These are phyloP conservation scores for Microcyclosporella mali DNA, from an alignment of 2,329 filamentous ascomycete species.

Conservation along the genomic window DNA sequence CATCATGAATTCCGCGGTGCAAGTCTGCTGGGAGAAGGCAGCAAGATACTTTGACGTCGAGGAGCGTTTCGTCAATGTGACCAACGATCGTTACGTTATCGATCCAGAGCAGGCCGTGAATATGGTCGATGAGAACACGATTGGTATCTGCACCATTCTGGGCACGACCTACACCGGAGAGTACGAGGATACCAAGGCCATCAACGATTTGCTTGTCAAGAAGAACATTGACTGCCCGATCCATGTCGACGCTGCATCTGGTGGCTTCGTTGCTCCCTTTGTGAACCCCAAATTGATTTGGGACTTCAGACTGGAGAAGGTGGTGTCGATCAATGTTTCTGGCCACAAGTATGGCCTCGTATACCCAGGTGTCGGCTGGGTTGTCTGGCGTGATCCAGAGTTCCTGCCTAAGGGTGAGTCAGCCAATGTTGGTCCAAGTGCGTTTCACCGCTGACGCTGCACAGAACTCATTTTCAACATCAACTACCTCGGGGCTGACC, in stretches of 20 bases:
- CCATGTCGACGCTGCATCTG: constrained; percentile 87
- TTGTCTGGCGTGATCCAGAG: constrained; percentile 78
- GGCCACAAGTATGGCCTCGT: constrained; percentile 80
- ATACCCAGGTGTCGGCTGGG: constrained; percentile 92
- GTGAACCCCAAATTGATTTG: constrained; percentile 76
- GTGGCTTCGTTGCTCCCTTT: constrained; percentile 90
- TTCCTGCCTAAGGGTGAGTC: constrained; percentile 61
- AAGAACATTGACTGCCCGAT: constrained; percentile 74
- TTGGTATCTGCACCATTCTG: constrained; percentile 86
- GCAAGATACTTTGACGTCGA: constrained; percentile 63
- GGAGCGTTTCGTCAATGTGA: constrained; percentile 69
- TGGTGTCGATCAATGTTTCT: constrained; percentile 89
- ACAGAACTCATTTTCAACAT: constrained; percentile 93
- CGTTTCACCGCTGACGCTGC: neutral
- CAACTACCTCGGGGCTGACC: constrained; percentile 94
- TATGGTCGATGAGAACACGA: constrained; percentile 63
- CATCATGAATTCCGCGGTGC: constrained; percentile 91
- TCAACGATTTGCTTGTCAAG: constrained; percentile 80
- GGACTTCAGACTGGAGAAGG: constrained; percentile 86
- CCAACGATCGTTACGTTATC: constrained; percentile 55
- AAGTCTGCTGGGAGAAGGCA: constrained; percentile 93
- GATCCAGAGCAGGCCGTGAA: constrained; percentile 57
- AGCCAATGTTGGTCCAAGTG: neutral
- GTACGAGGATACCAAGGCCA: constrained; percentile 86
- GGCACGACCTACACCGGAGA: constrained; percentile 94